Conservation (phyloP, 768 basidiomycete species). For the Ephemerocybe angulata region DNA sequence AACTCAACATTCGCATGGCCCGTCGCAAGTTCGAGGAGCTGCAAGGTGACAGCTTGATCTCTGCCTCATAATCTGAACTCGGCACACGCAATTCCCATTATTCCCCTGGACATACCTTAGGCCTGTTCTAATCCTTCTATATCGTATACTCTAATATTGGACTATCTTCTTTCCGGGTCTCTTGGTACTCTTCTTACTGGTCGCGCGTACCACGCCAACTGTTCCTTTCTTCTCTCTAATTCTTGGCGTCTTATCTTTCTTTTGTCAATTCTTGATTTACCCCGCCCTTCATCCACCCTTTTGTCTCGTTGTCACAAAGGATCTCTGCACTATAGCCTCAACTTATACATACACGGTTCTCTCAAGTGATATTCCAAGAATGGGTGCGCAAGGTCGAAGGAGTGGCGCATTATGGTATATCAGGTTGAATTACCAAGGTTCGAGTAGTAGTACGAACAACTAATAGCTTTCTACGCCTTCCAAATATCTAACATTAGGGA, state of each 20-base stretch:
- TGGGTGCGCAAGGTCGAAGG: too few relatives aligned
- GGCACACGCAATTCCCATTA: neutral
- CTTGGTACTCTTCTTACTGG: neutral
- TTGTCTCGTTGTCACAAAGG: too few relatives aligned
- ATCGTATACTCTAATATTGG: neutral
- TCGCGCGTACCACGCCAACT: slow-evolving; percentile 8
- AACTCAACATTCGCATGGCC: slow-evolving; percentile 84
- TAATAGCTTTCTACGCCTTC: too few relatives aligned
- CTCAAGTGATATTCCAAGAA: too few relatives aligned
- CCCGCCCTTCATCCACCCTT: too few relatives aligned
- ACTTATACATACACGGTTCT: neutral
- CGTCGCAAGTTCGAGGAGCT: slow-evolving; percentile 87
- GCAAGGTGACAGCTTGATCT: slow-evolving; percentile 62
- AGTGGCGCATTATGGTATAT: too few relatives aligned
- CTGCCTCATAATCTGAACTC: slow-evolving; percentile 19
- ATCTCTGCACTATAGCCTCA: too few relatives aligned
- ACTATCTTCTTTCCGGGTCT: neutral
- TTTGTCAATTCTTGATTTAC: neutral
- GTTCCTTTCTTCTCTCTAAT: slow-evolving; percentile 10
- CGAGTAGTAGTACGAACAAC: too few relatives aligned
- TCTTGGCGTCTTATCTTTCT: neutral
- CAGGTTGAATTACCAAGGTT: too few relatives aligned
- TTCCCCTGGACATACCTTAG: slow-evolving; percentile 6
- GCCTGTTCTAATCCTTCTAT: slow-evolving; percentile 9
- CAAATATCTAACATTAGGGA: too few relatives aligned